Evolutionary conservation across 2,329 filamentous ascomycete species (phyloP).

Genomic region (Grosmannia serpens): DNA sequence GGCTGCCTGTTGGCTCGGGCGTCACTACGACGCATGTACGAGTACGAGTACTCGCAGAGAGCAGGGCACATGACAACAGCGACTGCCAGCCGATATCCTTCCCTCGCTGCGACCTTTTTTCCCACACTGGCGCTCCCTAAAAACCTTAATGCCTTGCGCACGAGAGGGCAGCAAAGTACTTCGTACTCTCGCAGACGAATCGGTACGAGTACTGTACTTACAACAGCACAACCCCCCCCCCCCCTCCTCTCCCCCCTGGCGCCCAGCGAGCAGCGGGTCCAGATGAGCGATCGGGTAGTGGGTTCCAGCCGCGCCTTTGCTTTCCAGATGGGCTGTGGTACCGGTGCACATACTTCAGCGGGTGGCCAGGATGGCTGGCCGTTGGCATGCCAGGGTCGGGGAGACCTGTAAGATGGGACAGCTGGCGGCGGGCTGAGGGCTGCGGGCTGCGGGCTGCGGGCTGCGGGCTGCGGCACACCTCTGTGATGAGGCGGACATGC

Average conservation of each 20-base stretch:
- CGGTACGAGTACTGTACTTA: no score
- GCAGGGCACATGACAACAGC: neutral
- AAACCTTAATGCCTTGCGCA: neutral
- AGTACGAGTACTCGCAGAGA: no score
- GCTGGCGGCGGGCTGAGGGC: no score
- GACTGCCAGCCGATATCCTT: neutral
- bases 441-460: no score
- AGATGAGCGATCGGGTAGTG: neutral
- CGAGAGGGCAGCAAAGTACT: neutral
- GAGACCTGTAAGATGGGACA: neutral
- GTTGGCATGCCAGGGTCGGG: neutral
- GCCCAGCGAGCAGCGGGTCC: neutral
- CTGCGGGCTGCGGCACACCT: no score
- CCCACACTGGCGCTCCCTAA: neutral
- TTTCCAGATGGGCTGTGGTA: neutral
- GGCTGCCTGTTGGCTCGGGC: neutral
- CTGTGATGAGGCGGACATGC: neutral
- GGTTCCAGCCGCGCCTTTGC: neutral
- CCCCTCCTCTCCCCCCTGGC: neutral
- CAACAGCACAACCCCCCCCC: no score
- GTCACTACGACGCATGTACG: no score
- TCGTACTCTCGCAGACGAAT: neutral
- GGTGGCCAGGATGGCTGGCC: neutral
- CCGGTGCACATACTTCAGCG: neutral
- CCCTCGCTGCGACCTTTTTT: neutral